Evolutionary conservation across 2,329 filamentous ascomycete genomes (phyloP).

Genomic region (Hypoxylon sp.): DNA sequence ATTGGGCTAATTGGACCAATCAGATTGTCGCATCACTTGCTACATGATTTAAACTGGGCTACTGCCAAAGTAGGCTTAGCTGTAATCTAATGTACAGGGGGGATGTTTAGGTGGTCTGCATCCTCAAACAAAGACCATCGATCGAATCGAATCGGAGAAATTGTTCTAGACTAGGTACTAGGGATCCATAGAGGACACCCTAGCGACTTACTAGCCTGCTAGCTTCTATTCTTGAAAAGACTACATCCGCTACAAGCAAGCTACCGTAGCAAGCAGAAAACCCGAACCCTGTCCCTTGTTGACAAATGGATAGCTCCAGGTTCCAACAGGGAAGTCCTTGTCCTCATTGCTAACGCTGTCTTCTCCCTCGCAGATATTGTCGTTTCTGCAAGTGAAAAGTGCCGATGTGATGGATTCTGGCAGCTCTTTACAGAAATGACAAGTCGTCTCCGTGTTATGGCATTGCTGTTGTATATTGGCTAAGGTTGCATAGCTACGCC

Average conservation of each 20-base stretch:
- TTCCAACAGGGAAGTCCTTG: conserved; percentile 29
- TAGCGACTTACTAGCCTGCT: background rate
- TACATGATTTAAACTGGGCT: no score
- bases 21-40: no score
- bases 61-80: no score
- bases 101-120: no score
- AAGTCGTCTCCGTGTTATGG: conserved; percentile 35
- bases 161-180: conserved; percentile 25
- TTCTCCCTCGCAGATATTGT: conserved; percentile 9
- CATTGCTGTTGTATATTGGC: conserved; percentile 25
- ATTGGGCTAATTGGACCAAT: no score
- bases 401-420: conserved; percentile 23
- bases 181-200: no score
- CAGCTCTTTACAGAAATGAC: conserved; percentile 28
- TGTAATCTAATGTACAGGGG: no score
- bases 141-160: conserved; percentile 40
- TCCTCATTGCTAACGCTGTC: background rate
- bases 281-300: conserved; percentile 10
- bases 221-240: background rate
- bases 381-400: conserved; percentile 12
- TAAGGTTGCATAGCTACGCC: conserved; percentile 13
- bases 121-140: conserved; percentile 21
- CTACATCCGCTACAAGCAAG: background rate
- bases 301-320: conserved; percentile 12
- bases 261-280: conserved; percentile 1